A percentile compares a stretch with the other conserved stretches of the same genome.
Conservation (phyloP, 108 stramenopile species). For the Cyclotella distinguenda region DNA sequence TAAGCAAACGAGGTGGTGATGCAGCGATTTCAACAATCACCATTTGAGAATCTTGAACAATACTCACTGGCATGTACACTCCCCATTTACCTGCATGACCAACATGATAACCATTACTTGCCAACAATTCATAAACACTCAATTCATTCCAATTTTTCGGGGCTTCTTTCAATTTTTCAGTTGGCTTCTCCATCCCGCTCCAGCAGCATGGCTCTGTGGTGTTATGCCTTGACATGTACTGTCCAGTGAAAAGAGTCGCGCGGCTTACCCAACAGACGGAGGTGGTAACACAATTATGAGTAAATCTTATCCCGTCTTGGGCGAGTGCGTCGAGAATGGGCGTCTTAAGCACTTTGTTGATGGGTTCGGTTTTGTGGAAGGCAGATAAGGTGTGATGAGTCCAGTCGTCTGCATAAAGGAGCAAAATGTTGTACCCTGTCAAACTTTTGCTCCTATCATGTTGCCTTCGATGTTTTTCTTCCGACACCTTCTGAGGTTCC, state of each 20-base stretch:
- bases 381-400: conserved; percentile 47
- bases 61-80: conserved; percentile 30
- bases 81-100: conserved; percentile 74
- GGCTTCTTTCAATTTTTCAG: conserved; percentile 15
- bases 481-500: neutral
- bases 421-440: conserved; percentile 37
- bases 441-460: conserved; percentile 11
- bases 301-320: conserved; percentile 68
- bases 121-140: conserved; percentile 37
- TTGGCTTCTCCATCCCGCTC: conserved; percentile 29
- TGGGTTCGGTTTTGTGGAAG: conserved; percentile 27
- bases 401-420: conserved; percentile 52
- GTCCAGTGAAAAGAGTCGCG: conserved; percentile 72
- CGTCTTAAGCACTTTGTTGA: conserved; percentile 40
- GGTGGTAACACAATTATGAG: conserved; percentile 83
- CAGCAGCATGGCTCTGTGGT: conserved; percentile 42
- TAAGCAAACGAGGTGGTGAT: too few relatives aligned
- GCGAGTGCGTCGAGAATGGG: conserved; percentile 76
- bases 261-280: conserved; percentile 77
- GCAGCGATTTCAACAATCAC: too few relatives aligned
- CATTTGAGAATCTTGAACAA: too few relatives aligned
- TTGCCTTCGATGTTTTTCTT: conserved; percentile 10
- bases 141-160: conserved; percentile 37
- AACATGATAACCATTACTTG: conserved; percentile 43
- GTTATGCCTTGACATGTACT: conserved; percentile 61